Evolutionary conservation across 257 asterid species (phyloP), one percentile per base, ranked within the genome.

Genomic region (Lavandula angustifolia): DNA sequence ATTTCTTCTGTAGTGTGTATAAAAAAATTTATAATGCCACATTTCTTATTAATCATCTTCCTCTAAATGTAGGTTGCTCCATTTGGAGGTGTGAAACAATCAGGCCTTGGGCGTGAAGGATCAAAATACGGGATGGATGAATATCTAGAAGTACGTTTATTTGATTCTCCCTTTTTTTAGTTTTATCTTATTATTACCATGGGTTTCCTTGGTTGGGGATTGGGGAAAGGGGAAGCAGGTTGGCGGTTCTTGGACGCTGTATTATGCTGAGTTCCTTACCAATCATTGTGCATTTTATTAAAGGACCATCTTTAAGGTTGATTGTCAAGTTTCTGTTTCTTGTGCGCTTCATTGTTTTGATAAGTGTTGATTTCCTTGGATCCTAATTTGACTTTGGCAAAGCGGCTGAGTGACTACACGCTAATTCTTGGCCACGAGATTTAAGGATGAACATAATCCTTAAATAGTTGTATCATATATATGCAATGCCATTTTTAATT

Each of bases 51-150:
- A 43, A 41, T 41, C 47, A 61, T 68, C 41, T 48, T 67, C 64
- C 60, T 44, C 37, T 58, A 18, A 27, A 37, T 53, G 59, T 58
- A 90, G 98, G 95, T 94, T 73, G 96, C 97, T 67, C 99, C 97
- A 65, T 90, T 90, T 50, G 96, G 97, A 33, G 99, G 99, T 8
- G 70, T 89, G 84, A 94, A 94, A 70, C 95, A 94, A 73, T 94
- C 96, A 7, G 99, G 96, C 47, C 95, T 94, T 68, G 99, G 99
- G 66, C 94, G 96, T 7, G 97, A 90, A 81, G 99, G 99, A 72
- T 94, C 99, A 29, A 90, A 90, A 70, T 94, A 94, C 9, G 99
- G 97, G 73, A 76, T 90, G 82, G 97, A 94, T 64, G 99, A 94
- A 60, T 94, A 81, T 74, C 80, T 90, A 29, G 99, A 94, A 70